phyloP scores from a whole-genome alignment of 2,329 filamentous ascomycete species.

The Moelleriella libera region DNA sequence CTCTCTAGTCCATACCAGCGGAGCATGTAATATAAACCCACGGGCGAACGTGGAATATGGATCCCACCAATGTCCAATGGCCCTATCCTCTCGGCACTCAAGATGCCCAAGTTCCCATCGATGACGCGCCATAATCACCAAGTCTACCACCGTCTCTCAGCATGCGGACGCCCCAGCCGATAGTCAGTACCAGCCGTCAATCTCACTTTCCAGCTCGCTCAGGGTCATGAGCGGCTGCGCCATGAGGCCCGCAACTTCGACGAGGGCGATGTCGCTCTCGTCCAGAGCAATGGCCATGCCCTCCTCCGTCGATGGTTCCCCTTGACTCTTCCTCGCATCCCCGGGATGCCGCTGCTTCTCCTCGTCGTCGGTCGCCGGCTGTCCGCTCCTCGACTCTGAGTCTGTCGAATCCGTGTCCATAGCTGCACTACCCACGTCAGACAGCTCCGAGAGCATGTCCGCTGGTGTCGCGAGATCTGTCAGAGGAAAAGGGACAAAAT shows the following conservation, averaged over 20 bases:
- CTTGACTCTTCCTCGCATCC: background rate
- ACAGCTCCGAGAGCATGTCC: background rate
- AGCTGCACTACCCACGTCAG: background rate
- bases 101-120: no score
- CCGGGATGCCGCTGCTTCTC: background rate
- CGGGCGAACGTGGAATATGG: no score
- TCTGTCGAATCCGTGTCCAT: constrained; percentile 1
- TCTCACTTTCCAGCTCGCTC: constrained; percentile 3
- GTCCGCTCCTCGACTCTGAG: background rate
- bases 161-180: background rate
- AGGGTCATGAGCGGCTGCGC: constrained; percentile 4
- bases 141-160: no score
- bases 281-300: no score
- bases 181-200: constrained; percentile 1
- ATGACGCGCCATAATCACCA: no score
- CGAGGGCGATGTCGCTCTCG: no score
- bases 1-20: no score
- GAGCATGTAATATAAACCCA: no score
- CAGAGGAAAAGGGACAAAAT: no score
- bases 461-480: background rate
- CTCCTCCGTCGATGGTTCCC: background rate
- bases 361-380: background rate
- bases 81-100: no score
- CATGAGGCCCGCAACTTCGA: background rate
- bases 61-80: no score